Evolutionary conservation across 23 red algal genomes (phyloP), one percentile per base, ranked within the genome.

Genomic region (Gracilaria vermiculophylla): DNA sequence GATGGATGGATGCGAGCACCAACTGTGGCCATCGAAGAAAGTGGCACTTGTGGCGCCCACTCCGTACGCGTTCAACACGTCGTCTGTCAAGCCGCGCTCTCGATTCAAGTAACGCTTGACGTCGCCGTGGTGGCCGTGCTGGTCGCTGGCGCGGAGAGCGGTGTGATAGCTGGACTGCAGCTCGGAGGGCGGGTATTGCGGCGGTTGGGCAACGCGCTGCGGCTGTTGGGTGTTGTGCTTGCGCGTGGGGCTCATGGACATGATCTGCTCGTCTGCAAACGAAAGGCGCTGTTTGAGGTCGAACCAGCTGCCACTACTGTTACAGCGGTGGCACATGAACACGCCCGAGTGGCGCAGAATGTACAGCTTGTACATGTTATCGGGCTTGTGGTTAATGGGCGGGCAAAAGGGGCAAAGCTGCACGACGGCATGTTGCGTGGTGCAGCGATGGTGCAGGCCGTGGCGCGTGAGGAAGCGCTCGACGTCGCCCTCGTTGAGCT

Each of bases 321-420:
- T 84, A 51, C 95, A 97, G 11, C 95, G 78, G 64, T 91, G 86
- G 58, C 95, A 97, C 19, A 83, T 69, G 56, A 87, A 97, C 48
- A 83, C 91, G 76, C 95, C 95, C 10, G 71, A 92, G 16, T 31
- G 28, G 14, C 54, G 53, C 24, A 78, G 29, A 19, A 97, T 67
- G 56, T 94, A 70, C 70, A 97, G 77, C 79, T 97, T 97, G 86
- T 87, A 91, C 90, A 85, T 69, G 61, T 97, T 97, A 40, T 94
- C 90, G 14, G 56, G 29, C 64, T 80, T 83, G 64, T 81, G 62
- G 19, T 78, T 48, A 11, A 70, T 93, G 13, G 75, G 49, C 41
- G 53, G 85, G 52, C 95, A 97, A 57, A 90, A 97, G 16, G 95
- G 95, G 58, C 95, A 97, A 13, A 64, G 50, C 48, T 73, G 53